Conservation (phyloP, 1,284 basidiomycete genomes). For the Papiliotrema fonsecae region DNA sequence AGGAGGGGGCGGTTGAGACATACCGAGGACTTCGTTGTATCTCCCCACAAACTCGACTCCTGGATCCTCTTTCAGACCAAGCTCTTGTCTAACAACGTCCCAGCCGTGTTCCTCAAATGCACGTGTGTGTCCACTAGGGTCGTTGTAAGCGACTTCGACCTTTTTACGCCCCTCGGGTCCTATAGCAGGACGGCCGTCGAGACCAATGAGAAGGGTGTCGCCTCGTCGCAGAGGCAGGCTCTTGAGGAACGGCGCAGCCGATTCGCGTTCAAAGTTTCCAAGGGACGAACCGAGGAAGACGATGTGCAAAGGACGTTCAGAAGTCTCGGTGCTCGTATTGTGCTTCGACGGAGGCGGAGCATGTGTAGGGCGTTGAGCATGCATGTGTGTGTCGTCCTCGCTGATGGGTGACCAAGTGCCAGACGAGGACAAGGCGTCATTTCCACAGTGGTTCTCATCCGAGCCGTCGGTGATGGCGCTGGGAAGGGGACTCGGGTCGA, state of each 20-base stretch:
- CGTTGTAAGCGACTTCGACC: constrained; percentile 68
- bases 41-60: constrained; percentile 65
- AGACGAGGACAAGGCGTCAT: background rate
- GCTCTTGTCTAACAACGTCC: constrained; percentile 49
- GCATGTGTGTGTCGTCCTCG: background rate
- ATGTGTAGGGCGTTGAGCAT: background rate
- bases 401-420: constrained; percentile 6
- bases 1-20: constrained; percentile 37
- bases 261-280: constrained; percentile 81
- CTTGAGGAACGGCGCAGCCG: constrained; percentile 69
- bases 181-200: constrained; percentile 60
- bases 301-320: constrained; percentile 61
- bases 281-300: constrained; percentile 92
- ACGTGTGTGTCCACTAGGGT: constrained; percentile 68
- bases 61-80: constrained; percentile 35
- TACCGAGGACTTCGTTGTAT: constrained; percentile 68
- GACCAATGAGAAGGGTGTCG: constrained; percentile 62
- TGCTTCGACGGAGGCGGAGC: background rate
- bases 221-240: constrained; percentile 66
- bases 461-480: background rate
- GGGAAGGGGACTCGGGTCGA: background rate
- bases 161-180: constrained; percentile 37
- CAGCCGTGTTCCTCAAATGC: constrained; percentile 90
- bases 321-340: background rate
- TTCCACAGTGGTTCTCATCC: background rate